Evolutionary conservation across 345 rosid species (phyloP).

Genomic region (Moricandia moricandioides): DNA sequence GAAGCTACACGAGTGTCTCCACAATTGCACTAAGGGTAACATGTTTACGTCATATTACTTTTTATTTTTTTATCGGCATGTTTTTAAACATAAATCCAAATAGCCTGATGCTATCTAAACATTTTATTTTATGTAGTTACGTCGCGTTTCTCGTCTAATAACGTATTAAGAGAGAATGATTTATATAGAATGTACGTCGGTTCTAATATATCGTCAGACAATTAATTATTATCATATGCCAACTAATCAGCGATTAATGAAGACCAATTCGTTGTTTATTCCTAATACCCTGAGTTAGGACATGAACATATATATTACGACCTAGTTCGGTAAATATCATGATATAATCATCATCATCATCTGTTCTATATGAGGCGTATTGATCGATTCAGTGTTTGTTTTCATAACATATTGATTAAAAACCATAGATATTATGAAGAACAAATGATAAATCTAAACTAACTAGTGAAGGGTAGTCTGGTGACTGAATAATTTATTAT

Average conservation of each 20-base stretch:
- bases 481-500: not conserved
- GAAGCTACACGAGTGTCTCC: conserved; percentile 59
- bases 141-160: conserved; percentile 19
- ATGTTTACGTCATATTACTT: conserved; percentile 31
- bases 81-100: conserved; percentile 19
- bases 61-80: not conserved
- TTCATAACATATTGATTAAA: not conserved
- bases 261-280: not conserved
- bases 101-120: conserved; percentile 10
- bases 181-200: conserved; percentile 26
- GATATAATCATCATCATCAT: not conserved
- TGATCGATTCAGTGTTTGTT: not conserved
- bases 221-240: conserved; percentile 9
- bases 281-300: not conserved
- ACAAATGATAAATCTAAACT: not conserved
- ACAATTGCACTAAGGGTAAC: conserved; percentile 37
- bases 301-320: not conserved
- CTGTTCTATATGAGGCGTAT: not conserved
- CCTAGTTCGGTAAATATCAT: not conserved
- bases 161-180: not conserved
- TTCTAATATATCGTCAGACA: conserved; percentile 2
- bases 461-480: not conserved
- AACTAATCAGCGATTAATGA: not conserved
- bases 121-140: conserved; percentile 14
- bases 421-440: not conserved